Evolutionary conservation across 495 filamentous ascomycete genomes (phyloP), one percentile per base, ranked within the genome.

Genomic region (Peziza echinospora): DNA sequence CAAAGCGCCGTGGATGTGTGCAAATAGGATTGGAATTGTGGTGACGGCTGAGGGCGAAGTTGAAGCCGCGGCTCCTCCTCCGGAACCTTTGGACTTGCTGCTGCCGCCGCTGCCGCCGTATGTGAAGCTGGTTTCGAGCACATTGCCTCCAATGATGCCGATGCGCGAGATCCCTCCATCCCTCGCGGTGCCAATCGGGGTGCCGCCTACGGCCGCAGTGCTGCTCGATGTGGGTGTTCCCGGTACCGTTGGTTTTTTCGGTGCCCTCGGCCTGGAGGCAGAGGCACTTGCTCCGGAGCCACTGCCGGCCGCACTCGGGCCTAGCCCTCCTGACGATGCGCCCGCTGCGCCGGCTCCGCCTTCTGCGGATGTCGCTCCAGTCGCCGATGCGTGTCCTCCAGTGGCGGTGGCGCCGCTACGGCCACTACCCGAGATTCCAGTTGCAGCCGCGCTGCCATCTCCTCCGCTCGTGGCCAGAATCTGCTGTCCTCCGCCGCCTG

Each of bases 401-500:
- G 64, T 62, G 49, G 62, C 53, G 63, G 72, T 49, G 62, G 78
- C 60, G 61, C 51, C 49, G 72, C 73, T 63, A 19, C 71, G 65
- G 45, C 64, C 62, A 17, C 11, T 13, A 11, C 11, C 11, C 17
- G 30, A 3, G 11, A 5, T 5, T 13, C 2, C 17, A 37, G 30
- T 2, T 37, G 17, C 30, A 3, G 11, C 30, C 30, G 30, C 30
- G n/a, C n/a, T n/a, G n/a, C n/a, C n/a, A n/a, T n/a, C n/a, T n/a
- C n/a, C n/a, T n/a, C n/a, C n/a, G n/a, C n/a, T n/a, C n/a, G n/a
- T n/a, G n/a, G n/a, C n/a, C n/a, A n/a, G n/a, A n/a, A n/a, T n/a
- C n/a, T n/a, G n/a, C n/a, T n/a, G n/a, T n/a, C 69, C 68, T 3
- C 72, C 68, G 34, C 72, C 65, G 7, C 73, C 70, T 8, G 80